Evolutionary conservation across 2,329 filamentous ascomycete genomes (phyloP).

Genomic region (Pseudopithomyces chartarum): DNA sequence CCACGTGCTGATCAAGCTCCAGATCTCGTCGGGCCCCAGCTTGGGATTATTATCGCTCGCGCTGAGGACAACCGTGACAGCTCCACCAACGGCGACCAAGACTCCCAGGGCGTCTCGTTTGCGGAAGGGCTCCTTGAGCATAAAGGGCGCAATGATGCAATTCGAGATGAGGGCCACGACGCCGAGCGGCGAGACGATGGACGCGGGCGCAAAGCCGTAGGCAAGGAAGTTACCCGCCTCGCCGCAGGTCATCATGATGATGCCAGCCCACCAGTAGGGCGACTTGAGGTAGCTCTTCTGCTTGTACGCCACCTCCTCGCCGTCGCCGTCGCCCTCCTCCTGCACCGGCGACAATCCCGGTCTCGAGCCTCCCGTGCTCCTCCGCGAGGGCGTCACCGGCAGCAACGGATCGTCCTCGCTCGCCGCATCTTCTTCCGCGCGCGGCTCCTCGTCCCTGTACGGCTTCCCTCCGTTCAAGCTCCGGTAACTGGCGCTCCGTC

Average conservation of each 20-base stretch:
- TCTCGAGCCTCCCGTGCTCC: slow-evolving; percentile 13
- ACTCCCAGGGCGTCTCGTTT: slow-evolving; percentile 86
- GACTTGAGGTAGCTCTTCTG: slow-evolving; percentile 82
- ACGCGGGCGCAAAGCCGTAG: slow-evolving; percentile 96
- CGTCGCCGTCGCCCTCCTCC: slow-evolving; percentile 38
- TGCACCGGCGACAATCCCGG: slow-evolving; percentile 17
- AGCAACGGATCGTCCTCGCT: slow-evolving; percentile 43
- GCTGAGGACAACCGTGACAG: slow-evolving; percentile 90
- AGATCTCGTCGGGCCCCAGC: slow-evolving; percentile 87
- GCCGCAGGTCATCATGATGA: slow-evolving; percentile 82
- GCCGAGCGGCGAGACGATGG: slow-evolving; percentile 93
- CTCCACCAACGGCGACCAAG: slow-evolving; percentile 81
- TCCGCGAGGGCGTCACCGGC: slow-evolving; percentile 7
- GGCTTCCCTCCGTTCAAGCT: slow-evolving; percentile 4
- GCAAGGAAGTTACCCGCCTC: slow-evolving; percentile 97
- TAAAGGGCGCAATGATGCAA: slow-evolving; percentile 91
- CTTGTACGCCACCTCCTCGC: slow-evolving; percentile 46
- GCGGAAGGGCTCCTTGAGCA: slow-evolving; percentile 91
- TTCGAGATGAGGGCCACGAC: slow-evolving; percentile 98
- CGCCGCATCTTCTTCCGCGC: slow-evolving; percentile 16
- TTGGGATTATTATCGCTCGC: slow-evolving; percentile 89
- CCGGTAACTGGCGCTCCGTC: slow-evolving; percentile 4
- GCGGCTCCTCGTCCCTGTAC: slow-evolving; percentile 6
- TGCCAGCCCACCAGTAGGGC: slow-evolving; percentile 95
- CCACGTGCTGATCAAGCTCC: slow-evolving; percentile 82